Evolutionary conservation across 257 asterid species (phyloP).

Genomic region (Cynanchum wilfordii): DNA sequence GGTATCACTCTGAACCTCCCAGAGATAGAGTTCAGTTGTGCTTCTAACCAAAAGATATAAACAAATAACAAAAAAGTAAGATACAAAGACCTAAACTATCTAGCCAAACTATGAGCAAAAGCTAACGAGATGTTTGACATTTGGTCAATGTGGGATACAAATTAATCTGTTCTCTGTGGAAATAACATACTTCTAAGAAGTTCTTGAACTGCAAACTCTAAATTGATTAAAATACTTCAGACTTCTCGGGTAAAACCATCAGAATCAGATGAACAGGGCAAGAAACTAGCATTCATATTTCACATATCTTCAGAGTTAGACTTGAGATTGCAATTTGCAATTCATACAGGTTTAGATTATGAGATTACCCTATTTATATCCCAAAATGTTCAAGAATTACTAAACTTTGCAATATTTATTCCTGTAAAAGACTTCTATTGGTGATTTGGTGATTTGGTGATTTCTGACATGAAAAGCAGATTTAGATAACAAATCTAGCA

Average conservation of each 20-base stretch:
- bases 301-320: background rate
- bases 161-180: background rate
- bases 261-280: background rate
- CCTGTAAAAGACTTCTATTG: too few relatives aligned
- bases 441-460: too few relatives aligned
- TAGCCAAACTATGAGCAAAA: background rate
- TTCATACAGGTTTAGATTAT: background rate
- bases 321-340: background rate
- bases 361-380: background rate
- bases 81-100: background rate
- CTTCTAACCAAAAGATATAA: background rate
- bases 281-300: background rate
- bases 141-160: background rate
- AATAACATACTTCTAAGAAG: background rate
- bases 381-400: background rate
- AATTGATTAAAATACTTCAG: background rate
- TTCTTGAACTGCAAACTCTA: background rate
- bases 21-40: background rate
- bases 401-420: too few relatives aligned
- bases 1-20: background rate
- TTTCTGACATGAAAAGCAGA: background rate
- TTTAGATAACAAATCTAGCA: background rate
- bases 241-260: background rate
- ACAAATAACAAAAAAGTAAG: background rate
- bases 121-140: background rate